phyloP scores from a whole-genome alignment of 345 rosid genomes.

The Moringa oleifera region DNA sequence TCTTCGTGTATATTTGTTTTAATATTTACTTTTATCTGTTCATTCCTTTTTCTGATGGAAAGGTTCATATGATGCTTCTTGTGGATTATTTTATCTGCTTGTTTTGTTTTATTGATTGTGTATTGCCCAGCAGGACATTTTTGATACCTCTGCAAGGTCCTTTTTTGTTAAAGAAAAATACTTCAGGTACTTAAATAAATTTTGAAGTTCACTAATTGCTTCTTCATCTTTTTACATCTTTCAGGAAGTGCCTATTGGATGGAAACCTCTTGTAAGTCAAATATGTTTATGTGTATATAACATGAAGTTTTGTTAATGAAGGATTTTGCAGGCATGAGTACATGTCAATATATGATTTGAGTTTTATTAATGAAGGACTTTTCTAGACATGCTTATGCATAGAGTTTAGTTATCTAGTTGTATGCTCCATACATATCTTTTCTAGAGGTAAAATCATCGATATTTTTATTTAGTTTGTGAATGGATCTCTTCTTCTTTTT shows the following conservation, averaged over 20 bases:
- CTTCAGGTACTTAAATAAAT: not conserved
- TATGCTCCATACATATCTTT: too few species aligned
- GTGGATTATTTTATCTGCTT: not conserved
- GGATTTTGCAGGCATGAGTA: too few species aligned
- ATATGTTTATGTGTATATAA: constrained; percentile 4
- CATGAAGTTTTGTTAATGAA: too few species aligned
- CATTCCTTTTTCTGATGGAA: not conserved
- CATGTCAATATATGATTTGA: not conserved
- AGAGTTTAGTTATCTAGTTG: not conserved
- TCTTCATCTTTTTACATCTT: constrained; percentile 13
- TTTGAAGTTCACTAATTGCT: constrained; percentile 17
- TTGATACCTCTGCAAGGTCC: not conserved
- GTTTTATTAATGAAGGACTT: constrained; percentile 8
- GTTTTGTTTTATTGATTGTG: too few species aligned
- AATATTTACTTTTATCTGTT: not conserved
- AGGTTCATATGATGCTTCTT: not conserved
- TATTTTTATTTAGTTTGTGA: not conserved
- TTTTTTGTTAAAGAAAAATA: too few species aligned
- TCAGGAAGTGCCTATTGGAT: constrained; percentile 66
- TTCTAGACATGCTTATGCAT: not conserved
- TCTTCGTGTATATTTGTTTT: too few species aligned
- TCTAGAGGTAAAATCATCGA: not conserved
- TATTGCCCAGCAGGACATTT: too few species aligned
- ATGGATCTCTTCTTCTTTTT: too few species aligned
- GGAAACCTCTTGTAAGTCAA: constrained; percentile 85